Evolutionary conservation across 1,284 basidiomycete genomes (phyloP).

Genomic region (Cryptococcus sp.): DNA sequence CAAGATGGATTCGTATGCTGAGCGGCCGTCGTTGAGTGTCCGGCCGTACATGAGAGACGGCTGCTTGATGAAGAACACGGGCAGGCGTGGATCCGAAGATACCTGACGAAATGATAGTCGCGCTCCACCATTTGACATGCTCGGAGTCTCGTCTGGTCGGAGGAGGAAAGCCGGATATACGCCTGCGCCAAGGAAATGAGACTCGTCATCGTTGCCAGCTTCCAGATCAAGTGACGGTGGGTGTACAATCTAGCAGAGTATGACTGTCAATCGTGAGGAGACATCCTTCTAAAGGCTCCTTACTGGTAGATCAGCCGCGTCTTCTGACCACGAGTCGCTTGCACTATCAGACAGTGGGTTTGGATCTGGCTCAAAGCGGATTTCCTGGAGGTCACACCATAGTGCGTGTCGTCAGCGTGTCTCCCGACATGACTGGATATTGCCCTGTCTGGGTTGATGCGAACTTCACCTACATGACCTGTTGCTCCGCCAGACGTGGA

Average conservation of each 20-base stretch:
- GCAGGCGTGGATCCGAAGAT: slow-evolving; percentile 28
- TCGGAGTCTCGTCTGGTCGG: slow-evolving; percentile 8
- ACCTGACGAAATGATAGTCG: slow-evolving; percentile 37
- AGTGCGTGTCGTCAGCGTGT: no score
- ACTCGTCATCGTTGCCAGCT: slow-evolving; percentile 25
- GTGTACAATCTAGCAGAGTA: neutral
- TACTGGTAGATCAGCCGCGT: neutral
- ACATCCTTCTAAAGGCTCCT: neutral
- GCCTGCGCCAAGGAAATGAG: slow-evolving; percentile 36
- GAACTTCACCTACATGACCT: no score
- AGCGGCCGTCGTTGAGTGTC: slow-evolving; percentile 21
- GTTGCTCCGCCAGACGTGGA: no score
- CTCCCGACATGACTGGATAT: no score
- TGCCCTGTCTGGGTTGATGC: no score
- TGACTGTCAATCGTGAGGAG: neutral
- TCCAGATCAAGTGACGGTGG: neutral
- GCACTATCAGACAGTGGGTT: neutral
- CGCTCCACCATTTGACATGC: slow-evolving; percentile 9
- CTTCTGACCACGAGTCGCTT: neutral
- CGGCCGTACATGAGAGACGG: slow-evolving; percentile 38
- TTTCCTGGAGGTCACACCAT: no score
- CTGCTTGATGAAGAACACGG: slow-evolving; percentile 43
- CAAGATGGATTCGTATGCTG: slow-evolving; percentile 20
- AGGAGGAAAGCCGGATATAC: slow-evolving; percentile 28
- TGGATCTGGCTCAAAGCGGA: no score